Conservation (phyloP, 2,329 filamentous ascomycete species). For the Tympanopsis confertula region DNA sequence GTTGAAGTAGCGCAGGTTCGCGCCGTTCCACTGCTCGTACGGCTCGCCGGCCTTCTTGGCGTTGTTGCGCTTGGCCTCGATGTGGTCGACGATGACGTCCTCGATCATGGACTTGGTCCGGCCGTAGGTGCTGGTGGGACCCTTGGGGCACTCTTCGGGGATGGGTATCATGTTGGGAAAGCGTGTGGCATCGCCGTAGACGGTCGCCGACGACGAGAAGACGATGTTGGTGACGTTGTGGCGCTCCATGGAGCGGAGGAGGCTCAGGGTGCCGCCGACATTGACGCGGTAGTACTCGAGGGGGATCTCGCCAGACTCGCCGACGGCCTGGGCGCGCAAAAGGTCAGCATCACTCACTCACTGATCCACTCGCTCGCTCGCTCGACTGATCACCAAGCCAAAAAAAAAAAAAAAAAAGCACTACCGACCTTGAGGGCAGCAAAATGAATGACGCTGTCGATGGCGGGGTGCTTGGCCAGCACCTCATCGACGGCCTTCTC, state of each 20-base stretch:
- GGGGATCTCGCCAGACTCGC: slow-evolving; percentile 85
- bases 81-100: slow-evolving; percentile 77
- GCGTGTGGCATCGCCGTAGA: slow-evolving; percentile 94
- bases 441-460: slow-evolving; percentile 98
- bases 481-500: slow-evolving; percentile 73
- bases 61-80: slow-evolving; percentile 77
- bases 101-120: slow-evolving; percentile 93
- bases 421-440: slow-evolving; percentile 76
- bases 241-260: slow-evolving; percentile 76
- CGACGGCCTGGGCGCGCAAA: slow-evolving; percentile 60
- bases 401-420: too few species aligned
- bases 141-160: slow-evolving; percentile 89
- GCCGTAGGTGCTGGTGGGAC: slow-evolving; percentile 94
- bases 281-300: slow-evolving; percentile 98
- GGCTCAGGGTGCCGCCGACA: slow-evolving; percentile 79
- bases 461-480: slow-evolving; percentile 78
- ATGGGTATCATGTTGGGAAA: slow-evolving; percentile 98
- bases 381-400: neutral
- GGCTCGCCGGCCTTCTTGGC: slow-evolving; percentile 69
- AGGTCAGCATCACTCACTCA: slow-evolving; percentile 4
- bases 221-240: slow-evolving; percentile 94
- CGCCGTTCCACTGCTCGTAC: slow-evolving; percentile 79
- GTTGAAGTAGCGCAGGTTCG: slow-evolving; percentile 94
- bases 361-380: slow-evolving; percentile 1
- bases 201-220: slow-evolving; percentile 95